phyloP scores from a whole-genome alignment of 805 yeast species.

The Sungouiozyma ichnusensis region DNA sequence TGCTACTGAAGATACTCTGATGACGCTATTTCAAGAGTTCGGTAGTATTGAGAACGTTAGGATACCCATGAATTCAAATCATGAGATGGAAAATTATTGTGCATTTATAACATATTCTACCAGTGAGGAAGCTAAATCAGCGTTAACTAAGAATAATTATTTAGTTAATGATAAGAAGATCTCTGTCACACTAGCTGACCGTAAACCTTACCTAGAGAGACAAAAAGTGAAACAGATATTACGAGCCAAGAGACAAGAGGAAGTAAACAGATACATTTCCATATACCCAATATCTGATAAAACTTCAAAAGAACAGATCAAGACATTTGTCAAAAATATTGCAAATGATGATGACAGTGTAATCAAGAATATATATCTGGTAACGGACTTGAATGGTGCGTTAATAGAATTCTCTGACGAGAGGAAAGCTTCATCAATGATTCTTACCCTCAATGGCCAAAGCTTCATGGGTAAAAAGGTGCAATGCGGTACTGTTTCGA shows the following conservation, averaged over 20 bases:
- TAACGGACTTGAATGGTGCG: slow-evolving; percentile 39
- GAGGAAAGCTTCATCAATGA: slow-evolving; percentile 42
- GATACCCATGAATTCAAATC: slow-evolving; percentile 12
- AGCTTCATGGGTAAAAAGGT: slow-evolving; percentile 29
- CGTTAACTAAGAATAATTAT: slow-evolving; percentile 35
- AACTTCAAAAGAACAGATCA: slow-evolving; percentile 15
- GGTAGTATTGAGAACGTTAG: slow-evolving; percentile 46
- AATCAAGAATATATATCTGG: slow-evolving; percentile 35
- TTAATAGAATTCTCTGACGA: slow-evolving; percentile 37
- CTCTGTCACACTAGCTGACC: slow-evolving; percentile 39
- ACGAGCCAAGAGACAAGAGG: slow-evolving; percentile 8
- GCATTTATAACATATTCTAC: slow-evolving; percentile 49
- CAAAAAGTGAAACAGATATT: slow-evolving; percentile 26
- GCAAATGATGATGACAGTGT: slow-evolving; percentile 6
- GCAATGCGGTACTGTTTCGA: slow-evolving; percentile 28
- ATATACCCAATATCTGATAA: slow-evolving; percentile 25
- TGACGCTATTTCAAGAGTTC: slow-evolving; percentile 35
- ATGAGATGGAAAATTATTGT: slow-evolving; percentile 43
- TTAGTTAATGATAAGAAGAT: slow-evolving; percentile 39
- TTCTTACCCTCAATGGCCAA: slow-evolving; percentile 33
- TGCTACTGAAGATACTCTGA: slow-evolving; percentile 31
- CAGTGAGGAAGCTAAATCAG: slow-evolving; percentile 36
- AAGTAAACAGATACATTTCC: slow-evolving; percentile 11
- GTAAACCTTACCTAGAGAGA: slow-evolving; percentile 28
- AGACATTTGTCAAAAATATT: slow-evolving; percentile 8